Evolutionary conservation across 345 rosid genomes (phyloP).

Genomic region (Trapa incisa): DNA sequence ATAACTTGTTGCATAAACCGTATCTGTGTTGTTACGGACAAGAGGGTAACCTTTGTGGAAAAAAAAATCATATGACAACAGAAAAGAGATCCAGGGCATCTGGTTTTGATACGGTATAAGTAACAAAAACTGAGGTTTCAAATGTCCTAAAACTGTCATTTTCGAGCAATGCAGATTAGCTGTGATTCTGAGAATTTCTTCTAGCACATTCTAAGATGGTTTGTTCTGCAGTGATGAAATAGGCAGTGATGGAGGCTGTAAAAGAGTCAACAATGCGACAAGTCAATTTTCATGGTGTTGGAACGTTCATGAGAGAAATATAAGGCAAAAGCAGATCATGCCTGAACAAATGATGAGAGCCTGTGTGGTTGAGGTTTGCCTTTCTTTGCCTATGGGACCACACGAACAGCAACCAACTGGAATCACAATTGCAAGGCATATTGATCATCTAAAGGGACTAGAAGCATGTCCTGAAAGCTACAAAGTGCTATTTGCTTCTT

Average conservation of each 20-base stretch:
- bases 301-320: neutral
- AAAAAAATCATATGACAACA: too few relatives aligned
- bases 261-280: neutral
- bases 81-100: neutral
- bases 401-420: constrained; percentile 41
- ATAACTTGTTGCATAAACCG: too few relatives aligned
- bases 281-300: neutral
- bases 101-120: neutral
- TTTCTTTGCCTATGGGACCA: constrained; percentile 68
- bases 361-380: constrained; percentile 62
- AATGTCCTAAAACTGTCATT: neutral
- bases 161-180: neutral
- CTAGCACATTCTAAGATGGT: constrained; percentile 48
- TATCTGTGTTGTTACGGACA: too few relatives aligned
- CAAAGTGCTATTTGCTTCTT: neutral
- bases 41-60: too few relatives aligned
- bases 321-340: neutral
- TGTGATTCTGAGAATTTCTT: constrained; percentile 24
- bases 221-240: constrained; percentile 51
- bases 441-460: too few relatives aligned
- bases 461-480: too few relatives aligned
- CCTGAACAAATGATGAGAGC: constrained; percentile 58
- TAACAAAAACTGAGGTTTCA: too few relatives aligned
- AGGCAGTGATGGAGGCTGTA: constrained; percentile 43
- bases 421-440: neutral